Conservation (phyloP, 768 basidiomycete genomes). For the Naganishia kalamii region DNA sequence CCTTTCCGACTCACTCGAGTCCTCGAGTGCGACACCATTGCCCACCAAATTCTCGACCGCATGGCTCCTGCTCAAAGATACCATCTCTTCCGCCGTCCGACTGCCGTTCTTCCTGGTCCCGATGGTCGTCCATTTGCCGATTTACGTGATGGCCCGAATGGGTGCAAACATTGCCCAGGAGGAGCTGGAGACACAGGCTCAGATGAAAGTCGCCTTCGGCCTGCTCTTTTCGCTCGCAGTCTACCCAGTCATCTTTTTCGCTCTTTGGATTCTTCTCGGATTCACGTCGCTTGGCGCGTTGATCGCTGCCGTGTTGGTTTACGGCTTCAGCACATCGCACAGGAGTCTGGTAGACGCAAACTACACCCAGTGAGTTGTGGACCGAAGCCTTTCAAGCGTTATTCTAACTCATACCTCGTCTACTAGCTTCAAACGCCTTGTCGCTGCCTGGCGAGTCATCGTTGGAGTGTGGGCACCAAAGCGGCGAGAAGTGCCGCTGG, state of each 20-base stretch:
- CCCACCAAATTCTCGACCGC: slow-evolving; percentile 80
- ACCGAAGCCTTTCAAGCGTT: neutral
- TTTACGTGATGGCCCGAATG: slow-evolving; percentile 71
- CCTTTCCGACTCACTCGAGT: slow-evolving; percentile 75
- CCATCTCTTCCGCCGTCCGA: slow-evolving; percentile 61
- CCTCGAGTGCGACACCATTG: slow-evolving; percentile 63
- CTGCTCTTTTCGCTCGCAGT: slow-evolving; percentile 64
- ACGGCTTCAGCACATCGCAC: slow-evolving; percentile 77
- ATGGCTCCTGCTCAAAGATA: slow-evolving; percentile 68
- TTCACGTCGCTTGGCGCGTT: slow-evolving; percentile 69
- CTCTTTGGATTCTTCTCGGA: slow-evolving; percentile 75
- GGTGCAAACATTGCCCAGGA: slow-evolving; percentile 70
- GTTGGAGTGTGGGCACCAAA: slow-evolving; percentile 89
- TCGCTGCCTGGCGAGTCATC: slow-evolving; percentile 93
- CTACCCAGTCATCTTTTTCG: slow-evolving; percentile 77
- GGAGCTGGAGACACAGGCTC: slow-evolving; percentile 91
- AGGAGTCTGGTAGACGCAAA: slow-evolving; percentile 75
- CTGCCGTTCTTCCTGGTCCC: slow-evolving; percentile 88
- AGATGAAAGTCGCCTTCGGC: slow-evolving; percentile 90
- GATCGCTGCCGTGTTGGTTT: slow-evolving; percentile 63
- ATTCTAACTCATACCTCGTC: neutral
- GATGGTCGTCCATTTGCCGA: slow-evolving; percentile 56
- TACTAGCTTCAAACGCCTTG: slow-evolving; percentile 69
- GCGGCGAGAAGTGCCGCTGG: slow-evolving; percentile 68
- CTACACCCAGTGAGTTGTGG: slow-evolving; percentile 66